phyloP scores from a whole-genome alignment of 2,329 filamentous ascomycete genomes.

The Nectriaceae sp. region DNA sequence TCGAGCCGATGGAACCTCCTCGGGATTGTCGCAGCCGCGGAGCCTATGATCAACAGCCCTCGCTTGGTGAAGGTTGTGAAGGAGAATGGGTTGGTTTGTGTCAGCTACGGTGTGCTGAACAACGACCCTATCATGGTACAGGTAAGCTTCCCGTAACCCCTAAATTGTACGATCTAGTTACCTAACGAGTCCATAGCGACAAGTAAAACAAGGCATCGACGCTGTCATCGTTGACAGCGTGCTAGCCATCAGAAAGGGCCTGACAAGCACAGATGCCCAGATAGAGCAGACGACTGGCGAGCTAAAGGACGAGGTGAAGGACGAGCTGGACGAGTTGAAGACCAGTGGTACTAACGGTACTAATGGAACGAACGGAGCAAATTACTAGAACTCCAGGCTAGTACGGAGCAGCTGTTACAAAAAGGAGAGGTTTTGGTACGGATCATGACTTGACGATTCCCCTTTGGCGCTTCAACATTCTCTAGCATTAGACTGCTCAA shows the following conservation, averaged over 20 bases:
- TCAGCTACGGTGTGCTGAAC: slow-evolving; percentile 89
- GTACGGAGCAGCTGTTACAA: background rate
- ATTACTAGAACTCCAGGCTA: background rate
- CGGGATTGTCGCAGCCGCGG: slow-evolving; percentile 86
- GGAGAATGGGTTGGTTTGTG: slow-evolving; percentile 89
- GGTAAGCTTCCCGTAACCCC: slow-evolving; percentile 53
- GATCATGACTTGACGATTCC: background rate
- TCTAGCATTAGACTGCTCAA: background rate
- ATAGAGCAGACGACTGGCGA: slow-evolving; percentile 7
- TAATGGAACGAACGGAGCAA: background rate
- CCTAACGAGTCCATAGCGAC: slow-evolving; percentile 56
- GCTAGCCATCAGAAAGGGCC: slow-evolving; percentile 85
- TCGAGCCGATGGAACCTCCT: slow-evolving; percentile 93
- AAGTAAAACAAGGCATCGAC: slow-evolving; percentile 95
- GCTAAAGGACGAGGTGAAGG: slow-evolving; percentile 14
- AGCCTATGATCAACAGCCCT: slow-evolving; percentile 86
- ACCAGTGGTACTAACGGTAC: slow-evolving; percentile 17
- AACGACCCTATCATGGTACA: slow-evolving; percentile 86
- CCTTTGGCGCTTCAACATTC: background rate
- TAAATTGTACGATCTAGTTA: background rate
- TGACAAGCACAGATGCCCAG: slow-evolving; percentile 55
- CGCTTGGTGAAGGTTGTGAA: slow-evolving; percentile 90
- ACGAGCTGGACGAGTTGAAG: slow-evolving; percentile 22
- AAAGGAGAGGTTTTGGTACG: background rate
- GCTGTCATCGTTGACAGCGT: slow-evolving; percentile 97